Percentiles rank a stretch among this genome's conserved stretches.
Conservation (phyloP, 257 asterid genomes). For the Solanum virginianum region DNA sequence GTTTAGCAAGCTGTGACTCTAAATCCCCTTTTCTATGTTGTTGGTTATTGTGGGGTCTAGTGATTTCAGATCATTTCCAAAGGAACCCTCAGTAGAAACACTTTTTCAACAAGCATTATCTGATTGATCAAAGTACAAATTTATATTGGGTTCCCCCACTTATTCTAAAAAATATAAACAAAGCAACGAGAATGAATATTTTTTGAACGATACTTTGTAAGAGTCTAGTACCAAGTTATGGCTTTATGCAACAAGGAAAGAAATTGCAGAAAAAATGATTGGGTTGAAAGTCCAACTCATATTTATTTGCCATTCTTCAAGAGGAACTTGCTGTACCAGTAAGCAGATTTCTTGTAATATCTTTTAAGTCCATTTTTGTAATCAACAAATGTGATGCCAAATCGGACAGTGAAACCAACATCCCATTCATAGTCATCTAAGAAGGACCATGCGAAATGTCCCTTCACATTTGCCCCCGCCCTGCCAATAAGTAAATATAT, state of each 20-base stretch:
- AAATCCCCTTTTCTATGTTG: too few species aligned
- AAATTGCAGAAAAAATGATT: not conserved
- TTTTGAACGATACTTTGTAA: not conserved
- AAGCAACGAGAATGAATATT: too few species aligned
- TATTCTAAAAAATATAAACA: not conserved
- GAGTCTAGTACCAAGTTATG: not conserved
- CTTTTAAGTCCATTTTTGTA: conserved; percentile 6
- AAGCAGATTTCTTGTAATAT: conserved; percentile 11
- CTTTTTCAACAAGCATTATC: too few species aligned
- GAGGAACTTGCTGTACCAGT: conserved; percentile 18
- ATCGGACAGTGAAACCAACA: conserved; percentile 15
- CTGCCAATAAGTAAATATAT: not conserved
- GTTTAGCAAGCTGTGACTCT: too few species aligned
- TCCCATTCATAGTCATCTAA: conserved; percentile 22
- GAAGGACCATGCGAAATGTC: conserved; percentile 16
- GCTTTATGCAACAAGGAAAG: not conserved
- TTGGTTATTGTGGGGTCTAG: too few species aligned
- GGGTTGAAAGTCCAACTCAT: not conserved
- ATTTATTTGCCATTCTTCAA: not conserved
- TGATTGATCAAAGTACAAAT: not conserved
- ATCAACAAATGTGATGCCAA: conserved; percentile 10
- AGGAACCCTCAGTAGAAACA: too few species aligned
- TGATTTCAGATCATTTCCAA: too few species aligned
- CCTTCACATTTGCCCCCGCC: conserved; percentile 21
- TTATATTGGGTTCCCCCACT: not conserved